Evolutionary conservation across 495 filamentous ascomycete species (phyloP), one percentile per base, ranked within the genome.

Genomic region (Podospora pseudocomata): DNA sequence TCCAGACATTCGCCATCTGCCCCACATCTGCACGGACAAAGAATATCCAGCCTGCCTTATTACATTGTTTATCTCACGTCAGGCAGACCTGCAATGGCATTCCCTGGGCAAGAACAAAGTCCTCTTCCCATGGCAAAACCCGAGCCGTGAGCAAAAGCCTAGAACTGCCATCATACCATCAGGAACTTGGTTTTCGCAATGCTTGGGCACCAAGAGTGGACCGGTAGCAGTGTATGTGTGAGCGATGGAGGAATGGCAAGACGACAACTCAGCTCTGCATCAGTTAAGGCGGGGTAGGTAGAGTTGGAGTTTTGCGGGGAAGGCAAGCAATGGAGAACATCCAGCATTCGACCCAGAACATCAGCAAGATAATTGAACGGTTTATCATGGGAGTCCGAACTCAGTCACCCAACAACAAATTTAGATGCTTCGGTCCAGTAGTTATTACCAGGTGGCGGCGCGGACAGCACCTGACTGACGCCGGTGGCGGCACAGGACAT

Each of bases 401-500:
- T 58, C 23, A 13, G 23, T 19, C 6, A 5, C 55, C n/a, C 60
- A 5, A 32, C 30, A 18, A 28, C 23, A 9, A 62, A 19, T 30
- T 18, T 62, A 19, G 30, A 62, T 28, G 32, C 23, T 7, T n/a
- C 2, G 30, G 27, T n/a, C 60, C 19, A 44, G n/a, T 6, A 63
- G 49, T 49, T 32, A 32, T 32, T 32, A 32, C 61, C 61, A 26
- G n/a, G 32, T 27, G 28, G 61, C 15, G 30, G 61, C 61, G 61
- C 5, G 61, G 61, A 28, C 61, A 63, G 18, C 61, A 32, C 61
- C n/a, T 63, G 61, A 63, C 30, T 32, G 20, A 63, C 5, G 34
- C 7, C 30, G 34, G 49, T 63, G 61, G 61, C 61, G 61, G 61
- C 61, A 63, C 61, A 63, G 61, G n/a, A 32, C 20, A 32, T 61